Base-by-base conservation (phyloP, 805 yeast species). In the Ascoidea tarda region DNA sequence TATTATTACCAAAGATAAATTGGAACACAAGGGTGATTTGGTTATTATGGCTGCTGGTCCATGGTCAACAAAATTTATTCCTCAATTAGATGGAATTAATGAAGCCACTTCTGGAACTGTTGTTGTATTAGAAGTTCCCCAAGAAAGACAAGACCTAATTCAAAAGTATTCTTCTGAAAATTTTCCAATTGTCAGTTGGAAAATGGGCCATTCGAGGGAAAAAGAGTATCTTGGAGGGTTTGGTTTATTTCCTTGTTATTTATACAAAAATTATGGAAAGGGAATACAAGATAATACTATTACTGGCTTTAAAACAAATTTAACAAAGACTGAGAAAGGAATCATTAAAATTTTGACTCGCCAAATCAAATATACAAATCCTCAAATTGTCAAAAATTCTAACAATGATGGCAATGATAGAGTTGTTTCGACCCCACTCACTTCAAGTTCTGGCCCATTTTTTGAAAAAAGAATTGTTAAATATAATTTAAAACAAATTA, bases 1-100 rank as follows among this genome's bases (percentile, higher is more conserved):
- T n/a, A 59, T 63, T 33, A 51, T 50, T 12, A 62, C 66, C 3
- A 50, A 48, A 16, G 66, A 64, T 53, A 65, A 62, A 2, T 50
- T 48, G 12, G 32, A 21, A 4, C 62, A 59, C 48, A 10, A 12
- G 5, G 58, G 59, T 28, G 51, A 47, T 48, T 33, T 47, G 12
- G 51, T 51, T 31, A 45, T 51, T 33, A 42, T 51, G 33, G 42
- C 53, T 46, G 53, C 53, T 47, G 53, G 53, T n/a, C 46, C 50
- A 6, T 51, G 53, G 53, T 46, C 52, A 21, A 45, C 50, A 6
- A 47, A 47, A 10, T 47, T 47, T 21, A n/a, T 47, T 6, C 12
- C 49, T 21, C 6, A 8, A 32, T 6, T 59, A 60, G 49, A 49
- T 60, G 16, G 62, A 55, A 59, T 50, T 46, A 56, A 52, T 46